These are phyloP conservation scores for Celoporthe dispersa DNA, from an alignment of 2,329 filamentous ascomycete species.

Conservation along the genomic window DNA sequence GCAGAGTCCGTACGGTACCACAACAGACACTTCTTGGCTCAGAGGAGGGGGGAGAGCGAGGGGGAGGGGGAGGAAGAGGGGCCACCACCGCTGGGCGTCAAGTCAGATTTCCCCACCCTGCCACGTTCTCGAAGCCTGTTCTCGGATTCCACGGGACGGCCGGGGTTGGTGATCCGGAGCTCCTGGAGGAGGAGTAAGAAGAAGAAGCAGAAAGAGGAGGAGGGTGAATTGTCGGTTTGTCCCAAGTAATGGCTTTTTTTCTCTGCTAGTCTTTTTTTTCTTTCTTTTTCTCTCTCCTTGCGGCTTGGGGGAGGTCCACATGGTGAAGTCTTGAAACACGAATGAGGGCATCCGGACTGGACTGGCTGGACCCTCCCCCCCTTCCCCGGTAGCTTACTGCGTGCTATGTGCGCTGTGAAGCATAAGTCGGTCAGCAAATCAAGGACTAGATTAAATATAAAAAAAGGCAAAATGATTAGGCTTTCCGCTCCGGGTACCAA, in stretches of 20 bases:
- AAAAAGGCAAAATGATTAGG: not conserved
- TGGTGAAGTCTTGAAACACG: not conserved
- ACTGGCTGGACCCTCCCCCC: not conserved
- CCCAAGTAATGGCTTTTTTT: not conserved
- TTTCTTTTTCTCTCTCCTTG: not conserved
- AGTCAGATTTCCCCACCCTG: constrained; percentile 9
- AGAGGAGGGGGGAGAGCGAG: too few species aligned
- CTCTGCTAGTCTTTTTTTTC: not conserved
- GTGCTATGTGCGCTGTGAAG: not conserved
- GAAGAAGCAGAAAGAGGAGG: not conserved
- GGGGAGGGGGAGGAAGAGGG: too few species aligned
- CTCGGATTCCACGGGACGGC: not conserved
- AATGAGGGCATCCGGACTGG: not conserved
- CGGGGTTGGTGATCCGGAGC: not conserved
- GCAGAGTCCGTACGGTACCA: not conserved
- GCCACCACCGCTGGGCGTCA: not conserved
- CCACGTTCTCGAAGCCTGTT: constrained; percentile 15
- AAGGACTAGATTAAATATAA: not conserved
- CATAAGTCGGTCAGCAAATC: not conserved
- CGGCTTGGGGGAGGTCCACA: not conserved
- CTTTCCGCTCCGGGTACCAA: not conserved
- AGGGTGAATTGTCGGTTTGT: not conserved
- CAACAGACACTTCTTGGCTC: not conserved
- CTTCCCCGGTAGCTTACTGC: not conserved
- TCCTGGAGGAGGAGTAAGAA: not conserved